A percentile compares a stretch with the other conserved stretches of the same genome.
phyloP scores from a whole-genome alignment of 352 stramenopile species.

The Globisporangium radiosum region DNA sequence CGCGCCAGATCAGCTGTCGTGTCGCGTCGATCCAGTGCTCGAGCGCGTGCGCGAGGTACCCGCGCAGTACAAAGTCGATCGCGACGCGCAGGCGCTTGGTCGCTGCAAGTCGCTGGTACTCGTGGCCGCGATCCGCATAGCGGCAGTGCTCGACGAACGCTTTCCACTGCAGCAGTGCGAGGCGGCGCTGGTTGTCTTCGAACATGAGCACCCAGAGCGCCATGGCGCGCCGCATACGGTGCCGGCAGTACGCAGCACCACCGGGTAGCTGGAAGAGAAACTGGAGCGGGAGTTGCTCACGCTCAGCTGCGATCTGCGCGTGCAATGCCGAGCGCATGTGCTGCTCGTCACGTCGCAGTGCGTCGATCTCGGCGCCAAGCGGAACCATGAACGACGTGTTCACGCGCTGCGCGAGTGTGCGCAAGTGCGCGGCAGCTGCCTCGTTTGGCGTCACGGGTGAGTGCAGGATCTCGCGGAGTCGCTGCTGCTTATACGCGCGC shows the following conservation, averaged over 20 bases:
- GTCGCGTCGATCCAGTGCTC: conserved; percentile 47
- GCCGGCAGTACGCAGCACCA: conserved; percentile 61
- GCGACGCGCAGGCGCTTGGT: conserved; percentile 54
- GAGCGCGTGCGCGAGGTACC: conserved; percentile 55
- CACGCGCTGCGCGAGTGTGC: conserved; percentile 30
- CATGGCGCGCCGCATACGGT: conserved; percentile 67
- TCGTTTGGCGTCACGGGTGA: conserved; percentile 53
- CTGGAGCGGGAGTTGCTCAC: conserved; percentile 59
- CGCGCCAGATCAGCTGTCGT: conserved; percentile 50
- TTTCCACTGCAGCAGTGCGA: conserved; percentile 78
- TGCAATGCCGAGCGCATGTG: conserved; percentile 33
- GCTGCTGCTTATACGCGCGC: conserved; percentile 45
- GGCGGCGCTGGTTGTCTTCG: conserved; percentile 64
- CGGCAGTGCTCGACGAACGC: conserved; percentile 57
- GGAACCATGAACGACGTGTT: conserved; percentile 45
- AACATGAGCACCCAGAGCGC: conserved; percentile 65
- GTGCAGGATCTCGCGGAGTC: conserved; percentile 55
- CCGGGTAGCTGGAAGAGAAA: conserved; percentile 80
- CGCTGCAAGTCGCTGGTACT: conserved; percentile 53
- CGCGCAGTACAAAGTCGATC: conserved; percentile 62
- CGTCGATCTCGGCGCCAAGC: conserved; percentile 33
- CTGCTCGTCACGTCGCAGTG: conserved; percentile 31
- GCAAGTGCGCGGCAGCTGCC: conserved; percentile 31
- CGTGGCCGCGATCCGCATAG: conserved; percentile 44
- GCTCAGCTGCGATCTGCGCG: conserved; percentile 46